A percentile compares a stretch with the other conserved stretches of the same genome.
phyloP scores from a whole-genome alignment of 2,329 filamentous ascomycete genomes.

The Seiridium cupressi region DNA sequence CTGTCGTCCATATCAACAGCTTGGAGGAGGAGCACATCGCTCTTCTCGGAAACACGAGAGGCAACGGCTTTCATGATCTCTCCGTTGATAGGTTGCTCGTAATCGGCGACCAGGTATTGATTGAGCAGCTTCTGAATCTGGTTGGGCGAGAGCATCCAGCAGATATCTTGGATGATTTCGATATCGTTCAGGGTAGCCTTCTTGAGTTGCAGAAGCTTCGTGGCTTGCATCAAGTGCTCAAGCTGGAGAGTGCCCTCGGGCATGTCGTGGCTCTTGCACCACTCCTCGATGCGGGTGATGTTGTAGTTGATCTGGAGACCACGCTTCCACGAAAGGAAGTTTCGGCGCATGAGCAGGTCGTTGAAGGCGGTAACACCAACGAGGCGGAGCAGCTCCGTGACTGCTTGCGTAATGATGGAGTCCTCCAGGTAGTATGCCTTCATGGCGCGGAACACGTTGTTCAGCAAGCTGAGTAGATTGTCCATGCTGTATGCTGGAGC shows the following conservation, averaged over 20 bases:
- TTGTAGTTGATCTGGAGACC: constrained; percentile 99
- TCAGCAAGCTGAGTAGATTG: constrained; percentile 90
- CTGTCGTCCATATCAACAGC: constrained; percentile 99
- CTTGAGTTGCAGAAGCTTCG: constrained; percentile 96
- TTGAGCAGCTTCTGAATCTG: constrained; percentile 99
- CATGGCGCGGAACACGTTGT: constrained; percentile 98
- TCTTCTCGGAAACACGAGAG: constrained; percentile 95
- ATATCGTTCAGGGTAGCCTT: constrained; percentile 99
- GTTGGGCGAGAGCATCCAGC: constrained; percentile 99
- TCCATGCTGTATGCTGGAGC: constrained; percentile 99
- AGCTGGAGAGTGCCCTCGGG: constrained; percentile 95
- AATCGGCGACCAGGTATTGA: constrained; percentile 97
- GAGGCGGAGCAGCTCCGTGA: constrained; percentile 87
- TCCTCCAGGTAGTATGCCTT: constrained; percentile 98
- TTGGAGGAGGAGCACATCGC: constrained; percentile 87
- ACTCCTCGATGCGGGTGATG: constrained; percentile 98
- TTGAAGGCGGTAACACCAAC: constrained; percentile 99
- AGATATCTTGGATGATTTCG: constrained; percentile 99
- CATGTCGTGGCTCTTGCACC: constrained; percentile 99
- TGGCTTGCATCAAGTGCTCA: constrained; percentile 99
- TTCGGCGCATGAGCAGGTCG: constrained; percentile 93
- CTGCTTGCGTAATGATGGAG: constrained; percentile 90
- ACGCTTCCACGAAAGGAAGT: constrained; percentile 99
- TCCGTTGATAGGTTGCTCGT: constrained; percentile 98
- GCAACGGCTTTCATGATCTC: constrained; percentile 99